Percentiles rank a stretch among this genome's conserved stretches.
phyloP scores from a whole-genome alignment of 1,284 basidiomycete genomes.

The Ustilago bromivora region DNA sequence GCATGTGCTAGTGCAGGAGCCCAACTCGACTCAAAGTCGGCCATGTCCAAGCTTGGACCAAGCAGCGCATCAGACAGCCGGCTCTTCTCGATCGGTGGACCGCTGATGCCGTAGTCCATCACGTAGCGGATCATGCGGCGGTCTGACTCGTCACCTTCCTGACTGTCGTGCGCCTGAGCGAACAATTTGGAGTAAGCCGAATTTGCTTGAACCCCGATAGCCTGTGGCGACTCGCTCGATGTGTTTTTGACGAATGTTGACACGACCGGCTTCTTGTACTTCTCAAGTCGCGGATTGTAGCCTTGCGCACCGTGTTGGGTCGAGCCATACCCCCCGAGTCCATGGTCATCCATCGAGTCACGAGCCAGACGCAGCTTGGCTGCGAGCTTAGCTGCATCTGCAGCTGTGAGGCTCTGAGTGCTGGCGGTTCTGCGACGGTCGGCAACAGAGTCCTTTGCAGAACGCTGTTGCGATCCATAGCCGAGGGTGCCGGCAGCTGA shows the following conservation, averaged over 20 bases:
- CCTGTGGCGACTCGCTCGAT: constrained; percentile 33
- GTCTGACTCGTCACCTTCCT: constrained; percentile 19
- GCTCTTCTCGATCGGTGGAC: constrained; percentile 64
- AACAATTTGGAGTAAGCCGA: constrained; percentile 53
- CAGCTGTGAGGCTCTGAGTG: constrained; percentile 58
- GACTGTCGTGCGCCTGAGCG: constrained; percentile 45
- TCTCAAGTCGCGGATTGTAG: constrained; percentile 44
- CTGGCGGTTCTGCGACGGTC: constrained; percentile 44
- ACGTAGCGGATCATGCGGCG: constrained; percentile 61
- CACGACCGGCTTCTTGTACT: constrained; percentile 60
- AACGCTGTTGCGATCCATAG: constrained; percentile 13
- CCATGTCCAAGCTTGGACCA: constrained; percentile 57
- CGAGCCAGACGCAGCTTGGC: constrained; percentile 59
- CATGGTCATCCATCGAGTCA: constrained; percentile 54
- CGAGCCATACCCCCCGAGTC: constrained; percentile 17
- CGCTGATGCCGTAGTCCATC: constrained; percentile 64
- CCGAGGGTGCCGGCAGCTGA: constrained; percentile 17
- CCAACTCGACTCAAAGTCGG: constrained; percentile 64
- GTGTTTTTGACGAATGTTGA: constrained; percentile 58
- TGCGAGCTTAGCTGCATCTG: constrained; percentile 61
- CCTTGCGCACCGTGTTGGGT: constrained; percentile 32
- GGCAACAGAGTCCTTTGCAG: constrained; percentile 11
- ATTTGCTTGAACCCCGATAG: constrained; percentile 43
- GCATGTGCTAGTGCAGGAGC: constrained; percentile 59
- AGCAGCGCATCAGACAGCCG: constrained; percentile 58